These are phyloP conservation scores for Rhodotorula diobovata DNA, from an alignment of 768 basidiomycete genomes.

Conservation along the genomic window DNA sequence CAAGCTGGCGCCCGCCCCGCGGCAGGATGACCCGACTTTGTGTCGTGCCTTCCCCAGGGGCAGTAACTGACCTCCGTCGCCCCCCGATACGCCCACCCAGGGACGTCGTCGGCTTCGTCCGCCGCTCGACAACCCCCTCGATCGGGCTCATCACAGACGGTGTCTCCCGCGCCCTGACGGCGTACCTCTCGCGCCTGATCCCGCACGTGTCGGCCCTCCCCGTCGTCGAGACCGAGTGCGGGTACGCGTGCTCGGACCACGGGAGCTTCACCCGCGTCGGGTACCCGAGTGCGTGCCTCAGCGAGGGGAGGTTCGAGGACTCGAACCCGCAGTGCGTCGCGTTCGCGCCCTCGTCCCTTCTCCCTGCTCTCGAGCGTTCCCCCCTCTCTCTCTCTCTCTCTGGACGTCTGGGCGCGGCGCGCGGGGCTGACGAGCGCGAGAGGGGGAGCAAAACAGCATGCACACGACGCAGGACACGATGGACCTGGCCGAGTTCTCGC, in stretches of 20 bases:
- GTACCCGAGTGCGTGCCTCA: slow-evolving; percentile 26
- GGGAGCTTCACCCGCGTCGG: slow-evolving; percentile 13
- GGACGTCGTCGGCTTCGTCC: slow-evolving; percentile 48
- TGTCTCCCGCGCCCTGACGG: slow-evolving; percentile 36
- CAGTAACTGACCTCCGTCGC: too few species aligned
- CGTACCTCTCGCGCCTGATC: slow-evolving; percentile 40
- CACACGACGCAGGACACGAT: slow-evolving; percentile 31
- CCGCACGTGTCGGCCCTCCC: slow-evolving; percentile 40
- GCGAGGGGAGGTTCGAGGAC: slow-evolving; percentile 35
- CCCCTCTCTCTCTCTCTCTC: not conserved
- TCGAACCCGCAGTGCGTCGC: slow-evolving; percentile 36
- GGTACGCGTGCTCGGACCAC: not conserved
- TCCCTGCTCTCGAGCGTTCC: not conserved
- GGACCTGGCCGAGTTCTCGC: slow-evolving; percentile 36
- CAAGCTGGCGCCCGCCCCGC: too few species aligned
- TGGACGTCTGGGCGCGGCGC: too few species aligned
- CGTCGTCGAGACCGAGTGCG: not conserved
- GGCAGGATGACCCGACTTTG: too few species aligned
- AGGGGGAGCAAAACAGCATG: slow-evolving; percentile 41
- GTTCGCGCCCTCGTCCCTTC: too few species aligned
- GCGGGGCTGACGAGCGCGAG: too few species aligned
- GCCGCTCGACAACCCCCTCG: slow-evolving; percentile 39
- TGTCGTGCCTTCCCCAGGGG: too few species aligned
- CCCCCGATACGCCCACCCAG: not conserved
- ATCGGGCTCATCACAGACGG: slow-evolving; percentile 44